phyloP scores from a whole-genome alignment of 2,329 filamentous ascomycete genomes.

The Harringtonia lauricola region DNA sequence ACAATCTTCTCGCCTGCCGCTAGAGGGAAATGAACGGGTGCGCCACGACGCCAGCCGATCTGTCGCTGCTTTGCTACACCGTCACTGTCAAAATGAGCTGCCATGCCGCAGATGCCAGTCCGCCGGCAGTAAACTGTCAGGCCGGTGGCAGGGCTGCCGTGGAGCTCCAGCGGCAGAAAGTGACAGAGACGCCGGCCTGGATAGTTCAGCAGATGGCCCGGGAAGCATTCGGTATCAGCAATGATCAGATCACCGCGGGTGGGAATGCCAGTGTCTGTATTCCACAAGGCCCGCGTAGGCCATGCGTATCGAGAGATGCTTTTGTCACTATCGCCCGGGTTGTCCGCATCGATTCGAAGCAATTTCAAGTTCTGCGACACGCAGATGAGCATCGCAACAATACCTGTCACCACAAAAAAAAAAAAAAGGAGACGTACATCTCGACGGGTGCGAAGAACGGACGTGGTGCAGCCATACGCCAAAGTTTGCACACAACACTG shows the following conservation, averaged over 20 bases:
- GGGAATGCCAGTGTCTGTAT: constrained; percentile 1
- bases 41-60: constrained; percentile 4
- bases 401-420: neutral
- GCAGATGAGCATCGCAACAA: neutral
- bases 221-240: constrained; percentile 2
- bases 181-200: constrained; percentile 5
- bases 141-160: neutral
- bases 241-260: constrained; percentile 1
- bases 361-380: neutral
- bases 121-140: constrained; percentile 2
- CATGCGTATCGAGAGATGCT: neutral
- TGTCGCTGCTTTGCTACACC: constrained; percentile 3
- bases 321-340: neutral
- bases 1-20: constrained; percentile 1
- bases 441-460: neutral
- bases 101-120: constrained; percentile 3
- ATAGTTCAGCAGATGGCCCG: constrained; percentile 4
- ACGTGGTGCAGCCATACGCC: neutral
- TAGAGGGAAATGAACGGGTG: constrained; percentile 1
- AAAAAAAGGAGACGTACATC: neutral
- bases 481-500: constrained; percentile 1
- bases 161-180: constrained; percentile 3
- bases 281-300: constrained; percentile 5
- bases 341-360: neutral
- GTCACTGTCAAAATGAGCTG: constrained; percentile 5